These are phyloP conservation scores for Globisporangium polare DNA, from an alignment of 352 stramenopile genomes.

Conservation along the genomic window DNA sequence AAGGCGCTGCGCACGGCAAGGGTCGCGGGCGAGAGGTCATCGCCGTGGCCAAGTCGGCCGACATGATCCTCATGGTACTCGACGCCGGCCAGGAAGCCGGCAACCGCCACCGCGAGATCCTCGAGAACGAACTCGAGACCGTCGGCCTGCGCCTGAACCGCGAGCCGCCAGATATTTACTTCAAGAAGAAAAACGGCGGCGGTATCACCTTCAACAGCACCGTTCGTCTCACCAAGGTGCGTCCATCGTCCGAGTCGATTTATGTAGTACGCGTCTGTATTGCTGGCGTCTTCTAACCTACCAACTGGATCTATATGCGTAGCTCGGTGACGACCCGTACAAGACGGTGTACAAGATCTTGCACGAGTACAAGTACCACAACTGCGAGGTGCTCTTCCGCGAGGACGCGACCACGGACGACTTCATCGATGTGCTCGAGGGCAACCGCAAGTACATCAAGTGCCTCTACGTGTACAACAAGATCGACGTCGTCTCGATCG, in stretches of 20 bases:
- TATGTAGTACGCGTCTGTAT: too few species aligned
- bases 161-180: constrained; percentile 95
- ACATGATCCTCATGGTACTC: constrained; percentile 99
- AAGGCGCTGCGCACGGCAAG: constrained; percentile 97
- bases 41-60: constrained; percentile 96
- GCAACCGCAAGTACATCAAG: constrained; percentile 99
- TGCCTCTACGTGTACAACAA: constrained; percentile 99
- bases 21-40: constrained; percentile 98
- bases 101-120: constrained; percentile 95
- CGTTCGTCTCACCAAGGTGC: constrained; percentile 92
- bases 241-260: neutral
- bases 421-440: constrained; percentile 98
- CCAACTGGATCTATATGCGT: neutral
- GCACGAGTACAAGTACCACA: constrained; percentile 98
- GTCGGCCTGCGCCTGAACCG: constrained; percentile 98
- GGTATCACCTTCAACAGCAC: constrained; percentile 96
- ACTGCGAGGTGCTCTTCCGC: constrained; percentile 96
- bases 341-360: constrained; percentile 90
- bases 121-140: constrained; percentile 98
- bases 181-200: constrained; percentile 93
- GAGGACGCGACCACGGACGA: constrained; percentile 97
- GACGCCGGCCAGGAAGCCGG: constrained; percentile 98
- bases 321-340: constrained; percentile 85
- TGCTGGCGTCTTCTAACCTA: neutral
- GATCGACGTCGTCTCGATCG: constrained; percentile 98